Conservation (phyloP, 75 land plant species). For the Pinus albicaulis region DNA sequence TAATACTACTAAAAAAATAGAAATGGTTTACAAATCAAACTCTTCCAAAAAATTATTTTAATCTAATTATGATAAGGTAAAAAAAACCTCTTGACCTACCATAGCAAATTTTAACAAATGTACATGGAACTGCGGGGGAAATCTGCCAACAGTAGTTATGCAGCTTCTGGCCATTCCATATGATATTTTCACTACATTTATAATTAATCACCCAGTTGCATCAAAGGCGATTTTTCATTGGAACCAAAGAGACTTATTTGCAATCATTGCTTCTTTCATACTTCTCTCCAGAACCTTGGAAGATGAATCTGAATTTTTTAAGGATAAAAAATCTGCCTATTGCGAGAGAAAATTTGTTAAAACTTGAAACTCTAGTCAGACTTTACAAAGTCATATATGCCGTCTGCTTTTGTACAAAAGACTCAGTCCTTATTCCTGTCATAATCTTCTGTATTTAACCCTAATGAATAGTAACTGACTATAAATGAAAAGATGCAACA, state of each 20-base stretch:
- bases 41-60: too few relatives aligned
- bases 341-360: not conserved
- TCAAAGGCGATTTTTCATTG: not conserved
- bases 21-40: too few relatives aligned
- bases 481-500: not conserved
- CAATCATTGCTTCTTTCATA: not conserved
- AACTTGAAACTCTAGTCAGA: not conserved
- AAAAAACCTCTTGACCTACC: too few relatives aligned
- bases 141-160: too few relatives aligned
- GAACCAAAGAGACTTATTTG: not conserved
- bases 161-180: too few relatives aligned
- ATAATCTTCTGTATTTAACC: not conserved
- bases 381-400: not conserved
- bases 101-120: too few relatives aligned
- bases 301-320: not conserved
- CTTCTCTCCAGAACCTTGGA: not conserved
- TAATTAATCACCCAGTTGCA: too few relatives aligned
- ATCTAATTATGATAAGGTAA: too few relatives aligned
- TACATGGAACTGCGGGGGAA: too few relatives aligned
- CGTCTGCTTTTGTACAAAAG: not conserved
- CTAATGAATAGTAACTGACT: not conserved
- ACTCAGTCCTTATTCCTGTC: not conserved
- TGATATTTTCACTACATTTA: too few relatives aligned
- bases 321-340: constrained; percentile 2
- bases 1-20: too few relatives aligned